These are phyloP conservation scores for Venturiaceae sp. DNA, from an alignment of 2,329 filamentous ascomycete species.

Conservation along the genomic window DNA sequence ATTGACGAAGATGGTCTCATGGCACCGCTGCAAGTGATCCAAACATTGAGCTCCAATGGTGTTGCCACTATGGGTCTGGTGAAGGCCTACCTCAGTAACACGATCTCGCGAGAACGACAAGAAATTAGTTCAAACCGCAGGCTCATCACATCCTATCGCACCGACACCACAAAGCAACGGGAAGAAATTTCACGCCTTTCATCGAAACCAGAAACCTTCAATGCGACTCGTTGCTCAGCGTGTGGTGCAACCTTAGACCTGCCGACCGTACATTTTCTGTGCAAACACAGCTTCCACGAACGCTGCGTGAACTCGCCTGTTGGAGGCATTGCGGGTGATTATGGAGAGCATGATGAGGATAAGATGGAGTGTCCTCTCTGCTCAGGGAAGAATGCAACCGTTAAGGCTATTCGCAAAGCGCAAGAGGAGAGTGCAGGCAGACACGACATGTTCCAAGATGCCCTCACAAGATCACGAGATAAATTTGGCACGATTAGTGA, in stretches of 20 bases:
- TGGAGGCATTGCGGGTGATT: slow-evolving; percentile 20
- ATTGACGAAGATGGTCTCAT: slow-evolving; percentile 88
- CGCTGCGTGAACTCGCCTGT: slow-evolving; percentile 60
- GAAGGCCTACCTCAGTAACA: slow-evolving; percentile 81
- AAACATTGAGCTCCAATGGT: slow-evolving; percentile 68
- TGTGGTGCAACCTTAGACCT: slow-evolving; percentile 73
- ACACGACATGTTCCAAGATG: slow-evolving; percentile 81
- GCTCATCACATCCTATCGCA: slow-evolving; percentile 72
- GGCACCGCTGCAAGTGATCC: slow-evolving; percentile 93
- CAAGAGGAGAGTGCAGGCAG: slow-evolving; percentile 80
- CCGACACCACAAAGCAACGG: slow-evolving; percentile 72
- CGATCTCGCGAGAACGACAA: slow-evolving; percentile 77
- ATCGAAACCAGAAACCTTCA: slow-evolving; percentile 78
- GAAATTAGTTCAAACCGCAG: slow-evolving; percentile 73
- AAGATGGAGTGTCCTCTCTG: slow-evolving; percentile 76
- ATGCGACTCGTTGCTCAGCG: slow-evolving; percentile 76
- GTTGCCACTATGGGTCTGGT: slow-evolving; percentile 97
- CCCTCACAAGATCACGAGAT: slow-evolving; percentile 67
- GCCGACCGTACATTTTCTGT: slow-evolving; percentile 89
- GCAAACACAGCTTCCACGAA: slow-evolving; percentile 95
- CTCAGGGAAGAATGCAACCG: slow-evolving; percentile 72
- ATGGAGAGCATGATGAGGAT: slow-evolving; percentile 50
- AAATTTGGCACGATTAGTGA: slow-evolving; percentile 85
- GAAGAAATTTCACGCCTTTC: slow-evolving; percentile 68
- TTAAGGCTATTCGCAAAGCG: slow-evolving; percentile 73